These are phyloP conservation scores for Sideroxylon spinosum DNA, from an alignment of 179 eudicot genomes.

Conservation along the genomic window DNA sequence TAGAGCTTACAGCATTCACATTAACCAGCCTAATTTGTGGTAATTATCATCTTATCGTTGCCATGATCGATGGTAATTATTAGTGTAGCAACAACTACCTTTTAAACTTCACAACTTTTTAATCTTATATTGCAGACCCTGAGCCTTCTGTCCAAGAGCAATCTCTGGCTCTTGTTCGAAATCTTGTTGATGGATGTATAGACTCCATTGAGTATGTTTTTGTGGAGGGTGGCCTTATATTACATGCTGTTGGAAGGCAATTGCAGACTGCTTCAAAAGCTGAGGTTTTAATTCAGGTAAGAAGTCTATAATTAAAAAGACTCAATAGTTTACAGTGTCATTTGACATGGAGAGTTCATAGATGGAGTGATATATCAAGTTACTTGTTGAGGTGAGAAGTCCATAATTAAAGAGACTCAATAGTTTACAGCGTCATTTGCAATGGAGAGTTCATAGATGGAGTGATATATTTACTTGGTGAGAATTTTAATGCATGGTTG, in stretches of 20 bases:
- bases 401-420: background rate
- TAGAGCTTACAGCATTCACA: constrained; percentile 60
- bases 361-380: no score
- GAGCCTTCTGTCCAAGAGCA: constrained; percentile 92
- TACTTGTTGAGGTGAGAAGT: constrained; percentile 57
- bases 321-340: constrained; percentile 4
- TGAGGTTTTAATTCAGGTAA: constrained; percentile 84
- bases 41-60: constrained; percentile 22
- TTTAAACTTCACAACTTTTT: background rate
- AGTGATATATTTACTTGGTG: background rate
- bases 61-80: background rate
- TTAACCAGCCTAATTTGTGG: constrained; percentile 72
- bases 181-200: constrained; percentile 71
- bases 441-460: background rate
- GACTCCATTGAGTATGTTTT: constrained; percentile 64
- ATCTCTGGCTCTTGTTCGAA: constrained; percentile 72
- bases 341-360: background rate
- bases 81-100: background rate
- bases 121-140: constrained; percentile 45
- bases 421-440: constrained; percentile 5
- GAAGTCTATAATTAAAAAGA: constrained; percentile 9
- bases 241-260: constrained; percentile 70
- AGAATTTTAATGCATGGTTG: background rate
- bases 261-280: constrained; percentile 42
- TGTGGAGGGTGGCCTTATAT: constrained; percentile 54